Percentiles rank a stretch among this genome's conserved stretches.
phyloP scores from a whole-genome alignment of 257 asterid genomes.

The Voacanga thouarsii region DNA sequence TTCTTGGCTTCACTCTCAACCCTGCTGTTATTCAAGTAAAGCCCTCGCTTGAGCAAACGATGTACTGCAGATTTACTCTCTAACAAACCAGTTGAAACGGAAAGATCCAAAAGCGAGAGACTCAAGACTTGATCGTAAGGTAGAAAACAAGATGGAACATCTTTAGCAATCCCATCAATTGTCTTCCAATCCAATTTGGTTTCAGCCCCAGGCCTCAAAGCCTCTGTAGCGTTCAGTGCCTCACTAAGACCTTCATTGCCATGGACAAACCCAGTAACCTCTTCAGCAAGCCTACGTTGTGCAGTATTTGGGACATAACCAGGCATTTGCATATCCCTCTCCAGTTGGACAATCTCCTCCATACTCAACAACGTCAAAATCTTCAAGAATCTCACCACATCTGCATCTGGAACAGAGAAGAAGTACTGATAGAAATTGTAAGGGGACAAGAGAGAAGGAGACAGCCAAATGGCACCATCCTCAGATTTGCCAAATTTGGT shows the following conservation, averaged over 20 bases:
- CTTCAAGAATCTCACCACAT: constrained; percentile 69
- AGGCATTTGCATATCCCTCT: constrained; percentile 49
- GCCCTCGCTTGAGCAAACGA: constrained; percentile 85
- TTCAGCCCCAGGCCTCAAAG: constrained; percentile 78
- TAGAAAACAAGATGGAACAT: constrained; percentile 67
- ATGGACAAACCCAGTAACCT: constrained; percentile 89
- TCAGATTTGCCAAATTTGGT: constrained; percentile 94
- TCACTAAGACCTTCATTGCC: constrained; percentile 74
- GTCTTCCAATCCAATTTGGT: constrained; percentile 63
- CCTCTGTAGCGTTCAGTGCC: constrained; percentile 82
- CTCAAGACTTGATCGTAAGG: constrained; percentile 48
- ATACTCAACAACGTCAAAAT: constrained; percentile 68
- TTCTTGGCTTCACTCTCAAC: constrained; percentile 74
- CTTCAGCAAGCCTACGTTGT: constrained; percentile 88
- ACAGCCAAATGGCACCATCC: constrained; percentile 86
- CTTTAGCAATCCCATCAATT: constrained; percentile 72
- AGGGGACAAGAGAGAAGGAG: constrained; percentile 64
- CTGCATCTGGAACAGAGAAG: constrained; percentile 66
- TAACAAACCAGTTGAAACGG: constrained; percentile 61
- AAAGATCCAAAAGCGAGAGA: constrained; percentile 62
- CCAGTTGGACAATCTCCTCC: constrained; percentile 59
- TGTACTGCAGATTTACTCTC: constrained; percentile 91
- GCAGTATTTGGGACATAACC: constrained; percentile 70
- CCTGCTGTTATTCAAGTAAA: constrained; percentile 70
- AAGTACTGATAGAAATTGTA: constrained; percentile 85